Percentiles rank a stretch among this genome's conserved stretches.
phyloP scores from a whole-genome alignment of 768 basidiomycete species.

The Mycena maculata region DNA sequence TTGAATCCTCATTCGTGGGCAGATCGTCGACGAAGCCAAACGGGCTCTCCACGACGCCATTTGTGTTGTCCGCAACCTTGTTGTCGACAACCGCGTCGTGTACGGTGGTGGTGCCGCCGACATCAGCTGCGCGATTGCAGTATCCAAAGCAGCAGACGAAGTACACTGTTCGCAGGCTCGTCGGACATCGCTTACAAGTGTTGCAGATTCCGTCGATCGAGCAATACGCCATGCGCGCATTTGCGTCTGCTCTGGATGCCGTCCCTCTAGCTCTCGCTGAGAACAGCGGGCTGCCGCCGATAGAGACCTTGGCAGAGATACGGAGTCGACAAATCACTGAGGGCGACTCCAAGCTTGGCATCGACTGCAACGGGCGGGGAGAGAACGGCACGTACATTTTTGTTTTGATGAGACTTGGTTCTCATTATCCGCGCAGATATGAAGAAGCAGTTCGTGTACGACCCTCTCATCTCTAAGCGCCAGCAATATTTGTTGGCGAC shows the following conservation, averaged over 20 bases:
- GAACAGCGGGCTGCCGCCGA: conserved; percentile 96
- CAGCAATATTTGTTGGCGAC: conserved; percentile 98
- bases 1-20: conserved; percentile 4
- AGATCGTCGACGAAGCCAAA: conserved; percentile 99
- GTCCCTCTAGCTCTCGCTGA: conserved; percentile 96
- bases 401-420: not conserved
- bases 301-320: conserved; percentile 96
- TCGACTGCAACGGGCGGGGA: conserved; percentile 89
- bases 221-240: conserved; percentile 99
- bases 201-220: conserved; percentile 92
- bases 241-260: conserved; percentile 94
- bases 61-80: conserved; percentile 95
- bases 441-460: conserved; percentile 97
- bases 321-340: conserved; percentile 93
- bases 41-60: conserved; percentile 97
- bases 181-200: conserved; percentile 11
- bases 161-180: conserved; percentile 50
- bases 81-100: conserved; percentile 95
- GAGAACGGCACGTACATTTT: conserved; percentile 77
- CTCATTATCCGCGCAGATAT: conserved; percentile 72
- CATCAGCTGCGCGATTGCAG: conserved; percentile 94
- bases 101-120: conserved; percentile 99
- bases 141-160: conserved; percentile 94
- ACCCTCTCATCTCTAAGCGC: conserved; percentile 96
- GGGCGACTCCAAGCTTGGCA: conserved; percentile 86